A percentile compares a stretch with the other conserved stretches of the same genome.
phyloP scores from a whole-genome alignment of 2,329 filamentous ascomycete species.

The Monosporascus sp. region DNA sequence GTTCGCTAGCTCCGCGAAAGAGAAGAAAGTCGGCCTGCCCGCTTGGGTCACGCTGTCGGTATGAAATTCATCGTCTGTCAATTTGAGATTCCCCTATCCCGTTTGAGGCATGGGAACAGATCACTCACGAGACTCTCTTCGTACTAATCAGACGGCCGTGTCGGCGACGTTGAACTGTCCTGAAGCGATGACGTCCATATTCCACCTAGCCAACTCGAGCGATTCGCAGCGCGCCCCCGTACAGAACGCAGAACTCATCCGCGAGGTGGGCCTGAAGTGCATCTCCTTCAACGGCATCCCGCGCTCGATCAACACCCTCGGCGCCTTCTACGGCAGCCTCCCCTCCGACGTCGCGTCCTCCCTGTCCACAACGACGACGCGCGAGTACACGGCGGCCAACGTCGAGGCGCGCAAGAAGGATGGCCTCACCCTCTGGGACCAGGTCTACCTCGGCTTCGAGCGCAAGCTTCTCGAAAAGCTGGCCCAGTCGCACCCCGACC shows the following conservation, averaged over 20 bases:
- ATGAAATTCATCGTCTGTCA: conserved; percentile 3
- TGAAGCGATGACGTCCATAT: conserved; percentile 62
- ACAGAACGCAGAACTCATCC: conserved; percentile 63
- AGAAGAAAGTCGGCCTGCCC: conserved; percentile 38
- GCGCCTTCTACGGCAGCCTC: conserved; percentile 61
- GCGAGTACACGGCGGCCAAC: conserved; percentile 45
- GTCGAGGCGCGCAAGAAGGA: conserved; percentile 49
- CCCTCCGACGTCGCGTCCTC: conserved; percentile 46
- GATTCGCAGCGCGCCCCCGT: conserved; percentile 26
- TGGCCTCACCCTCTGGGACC: conserved; percentile 66
- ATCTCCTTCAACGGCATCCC: conserved; percentile 80
- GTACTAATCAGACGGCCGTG: conserved; percentile 57
- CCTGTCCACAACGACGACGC: conserved; percentile 53
- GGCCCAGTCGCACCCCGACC: conserved; percentile 69
- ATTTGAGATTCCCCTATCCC: no score
- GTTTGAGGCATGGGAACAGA: neutral
- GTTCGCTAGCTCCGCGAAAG: conserved; percentile 57
- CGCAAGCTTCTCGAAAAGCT: conserved; percentile 66
- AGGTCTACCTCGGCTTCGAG: conserved; percentile 71
- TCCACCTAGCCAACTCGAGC: conserved; percentile 39
- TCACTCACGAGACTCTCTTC: neutral
- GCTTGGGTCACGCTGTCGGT: conserved; percentile 30
- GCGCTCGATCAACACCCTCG: conserved; percentile 76
- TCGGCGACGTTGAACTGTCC: conserved; percentile 86
- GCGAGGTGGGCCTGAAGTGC: conserved; percentile 70